Evolutionary conservation across 2,329 filamentous ascomycete genomes (phyloP).

Genomic region (Hypoxylon sp.): DNA sequence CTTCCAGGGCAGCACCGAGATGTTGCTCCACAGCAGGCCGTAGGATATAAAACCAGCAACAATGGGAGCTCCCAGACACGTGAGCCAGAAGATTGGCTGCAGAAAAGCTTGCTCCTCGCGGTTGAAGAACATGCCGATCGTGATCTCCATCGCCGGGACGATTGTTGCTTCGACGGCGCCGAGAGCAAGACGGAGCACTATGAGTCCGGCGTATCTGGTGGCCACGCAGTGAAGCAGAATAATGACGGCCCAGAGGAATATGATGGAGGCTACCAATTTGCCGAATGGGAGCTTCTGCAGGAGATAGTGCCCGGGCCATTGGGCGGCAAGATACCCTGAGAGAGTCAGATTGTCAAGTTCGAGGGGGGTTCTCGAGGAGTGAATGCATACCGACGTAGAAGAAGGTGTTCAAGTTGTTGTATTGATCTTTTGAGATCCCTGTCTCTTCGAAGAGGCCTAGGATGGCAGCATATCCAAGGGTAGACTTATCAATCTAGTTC

Average conservation of each 20-base stretch:
- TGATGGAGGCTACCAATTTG: slow-evolving; percentile 6
- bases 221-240: slow-evolving; percentile 14
- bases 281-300: slow-evolving; percentile 16
- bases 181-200: slow-evolving; percentile 13
- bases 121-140: slow-evolving; percentile 18
- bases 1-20: slow-evolving; percentile 11
- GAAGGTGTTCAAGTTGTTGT: slow-evolving; percentile 15
- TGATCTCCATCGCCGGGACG: slow-evolving; percentile 14
- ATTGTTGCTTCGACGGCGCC: slow-evolving; percentile 13
- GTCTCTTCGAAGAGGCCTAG: slow-evolving; percentile 12
- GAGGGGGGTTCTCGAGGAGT: too few relatives aligned
- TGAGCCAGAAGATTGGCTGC: slow-evolving; percentile 15
- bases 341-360: background rate
- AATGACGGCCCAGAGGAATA: slow-evolving; percentile 11
- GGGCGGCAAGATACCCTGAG: slow-evolving; percentile 12
- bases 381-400: slow-evolving; percentile 12
- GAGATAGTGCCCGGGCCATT: slow-evolving; percentile 15
- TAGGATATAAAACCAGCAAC: slow-evolving; percentile 15
- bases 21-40: slow-evolving; percentile 11
- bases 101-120: slow-evolving; percentile 16
- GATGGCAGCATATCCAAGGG: slow-evolving; percentile 12
- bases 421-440: slow-evolving; percentile 11
- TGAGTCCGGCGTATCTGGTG: slow-evolving; percentile 9
- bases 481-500: slow-evolving; percentile 13
- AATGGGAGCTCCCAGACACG: slow-evolving; percentile 5